phyloP scores from a whole-genome alignment of 495 filamentous ascomycete genomes.

The Achaetomiella virescens region DNA sequence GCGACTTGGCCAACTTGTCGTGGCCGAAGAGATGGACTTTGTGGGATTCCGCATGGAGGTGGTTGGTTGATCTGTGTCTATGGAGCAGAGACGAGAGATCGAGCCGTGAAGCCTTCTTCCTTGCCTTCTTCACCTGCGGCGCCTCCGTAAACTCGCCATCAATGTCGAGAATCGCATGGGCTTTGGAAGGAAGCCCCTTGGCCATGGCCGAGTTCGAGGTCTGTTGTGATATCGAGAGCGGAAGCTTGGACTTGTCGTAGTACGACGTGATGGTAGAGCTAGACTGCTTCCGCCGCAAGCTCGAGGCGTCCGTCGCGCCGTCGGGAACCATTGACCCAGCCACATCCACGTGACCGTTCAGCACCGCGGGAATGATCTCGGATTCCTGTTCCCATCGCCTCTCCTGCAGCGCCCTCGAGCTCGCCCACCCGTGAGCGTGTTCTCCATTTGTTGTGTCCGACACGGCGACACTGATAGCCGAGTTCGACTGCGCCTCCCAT shows the following conservation, averaged over 20 bases:
- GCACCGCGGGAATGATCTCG: conserved; percentile 35
- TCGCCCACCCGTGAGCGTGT: conserved; percentile 8
- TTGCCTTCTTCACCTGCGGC: conserved; percentile 22
- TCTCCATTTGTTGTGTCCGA: conserved; percentile 37
- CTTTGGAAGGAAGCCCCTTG: conserved; percentile 45
- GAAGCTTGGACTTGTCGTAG: conserved; percentile 47
- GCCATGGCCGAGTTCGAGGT: conserved; percentile 50
- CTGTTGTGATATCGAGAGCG: conserved; percentile 49
- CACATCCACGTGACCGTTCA: conserved; percentile 18
- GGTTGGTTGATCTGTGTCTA: conserved; percentile 13
- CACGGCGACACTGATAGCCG: conserved; percentile 46
- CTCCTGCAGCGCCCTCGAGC: conserved; percentile 10
- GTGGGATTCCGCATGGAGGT: conserved; percentile 15
- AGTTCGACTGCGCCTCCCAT: conserved; percentile 41
- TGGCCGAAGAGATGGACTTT: conserved; percentile 22
- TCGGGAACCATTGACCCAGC: conserved; percentile 19
- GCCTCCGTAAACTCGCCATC: conserved; percentile 21
- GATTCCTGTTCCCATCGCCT: conserved; percentile 44
- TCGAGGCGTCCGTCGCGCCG: conserved; percentile 32
- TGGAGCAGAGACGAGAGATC: conserved; percentile 39
- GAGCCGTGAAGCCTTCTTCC: conserved; percentile 45
- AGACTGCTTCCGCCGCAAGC: conserved; percentile 39
- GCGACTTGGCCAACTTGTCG: conserved; percentile 32
- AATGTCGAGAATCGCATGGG: conserved; percentile 37
- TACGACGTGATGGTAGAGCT: conserved; percentile 47